These are phyloP conservation scores for Ichthyophthirius multifiliis DNA, from an alignment of 169 alveolate species.

Conservation along the genomic window DNA sequence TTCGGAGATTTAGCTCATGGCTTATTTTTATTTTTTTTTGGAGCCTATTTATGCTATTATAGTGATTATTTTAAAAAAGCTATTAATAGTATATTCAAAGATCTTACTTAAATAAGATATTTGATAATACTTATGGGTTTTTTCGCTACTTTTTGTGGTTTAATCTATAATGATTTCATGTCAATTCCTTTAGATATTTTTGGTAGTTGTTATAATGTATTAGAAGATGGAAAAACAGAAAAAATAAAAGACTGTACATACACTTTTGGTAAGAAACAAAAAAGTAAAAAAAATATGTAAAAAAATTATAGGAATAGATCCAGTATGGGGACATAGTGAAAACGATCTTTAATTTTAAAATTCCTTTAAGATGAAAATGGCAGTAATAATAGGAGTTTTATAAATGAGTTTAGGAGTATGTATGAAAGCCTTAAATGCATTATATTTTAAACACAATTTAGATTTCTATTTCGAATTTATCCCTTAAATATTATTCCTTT, in stretches of 20 bases:
- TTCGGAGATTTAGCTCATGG: constrained; percentile 99
- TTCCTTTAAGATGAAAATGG: constrained; percentile 98
- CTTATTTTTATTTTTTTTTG: constrained; percentile 81
- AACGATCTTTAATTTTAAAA: constrained; percentile 94
- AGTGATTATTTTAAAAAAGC: constrained; percentile 17
- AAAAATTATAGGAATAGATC: constrained; percentile 76
- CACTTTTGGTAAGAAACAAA: constrained; percentile 50
- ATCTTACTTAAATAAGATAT: constrained; percentile 46
- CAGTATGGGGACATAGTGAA: constrained; percentile 96
- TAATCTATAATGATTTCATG: constrained; percentile 75
- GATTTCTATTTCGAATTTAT: constrained; percentile 77
- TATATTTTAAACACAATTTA: constrained; percentile 37
- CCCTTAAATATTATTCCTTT: constrained; percentile 64
- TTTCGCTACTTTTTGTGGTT: constrained; percentile 66
- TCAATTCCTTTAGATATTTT: constrained; percentile 52
- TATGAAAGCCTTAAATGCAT: constrained; percentile 66
- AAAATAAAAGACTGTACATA: constrained; percentile 48
- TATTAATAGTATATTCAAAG: constrained; percentile 14
- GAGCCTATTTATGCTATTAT: constrained; percentile 37
- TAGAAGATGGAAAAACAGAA: not conserved
- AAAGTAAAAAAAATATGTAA: not conserved
- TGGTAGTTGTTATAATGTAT: constrained; percentile 44
- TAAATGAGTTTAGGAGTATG: constrained; percentile 74
- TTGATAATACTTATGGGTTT: constrained; percentile 71
- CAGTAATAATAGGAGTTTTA: constrained; percentile 91